Conservation (phyloP, 2,329 filamentous ascomycete genomes). For the Pezicula radicicola region DNA sequence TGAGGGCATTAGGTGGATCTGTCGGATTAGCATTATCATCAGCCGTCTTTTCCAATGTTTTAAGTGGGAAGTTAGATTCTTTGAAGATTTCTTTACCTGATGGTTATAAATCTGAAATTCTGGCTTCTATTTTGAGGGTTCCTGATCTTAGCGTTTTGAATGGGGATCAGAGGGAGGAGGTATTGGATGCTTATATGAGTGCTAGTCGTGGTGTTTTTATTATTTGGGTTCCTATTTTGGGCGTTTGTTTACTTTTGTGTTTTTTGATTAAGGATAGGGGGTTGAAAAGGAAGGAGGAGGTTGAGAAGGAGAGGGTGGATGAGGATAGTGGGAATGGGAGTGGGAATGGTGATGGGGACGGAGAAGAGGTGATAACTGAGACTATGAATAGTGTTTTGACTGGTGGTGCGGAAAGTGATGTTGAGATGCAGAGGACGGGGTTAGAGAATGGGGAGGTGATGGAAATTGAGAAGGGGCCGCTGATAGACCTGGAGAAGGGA, state of each 20-base stretch:
- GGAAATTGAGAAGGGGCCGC: no score
- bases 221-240: slow-evolving; percentile 52
- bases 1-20: slow-evolving; percentile 56
- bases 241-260: slow-evolving; percentile 45
- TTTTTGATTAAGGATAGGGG: slow-evolving; percentile 49
- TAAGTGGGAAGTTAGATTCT: slow-evolving; percentile 16
- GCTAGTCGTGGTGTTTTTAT: slow-evolving; percentile 55
- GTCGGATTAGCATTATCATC: slow-evolving; percentile 56
- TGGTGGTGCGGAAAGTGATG: not conserved
- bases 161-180: slow-evolving; percentile 25
- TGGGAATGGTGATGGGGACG: slow-evolving; percentile 11
- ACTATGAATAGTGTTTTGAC: not conserved
- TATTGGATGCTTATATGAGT: slow-evolving; percentile 48
- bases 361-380: not conserved
- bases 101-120: slow-evolving; percentile 13
- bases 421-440: not conserved
- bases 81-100: slow-evolving; percentile 12
- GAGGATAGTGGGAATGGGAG: not conserved
- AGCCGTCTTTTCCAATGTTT: slow-evolving; percentile 40
- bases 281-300: slow-evolving; percentile 32
- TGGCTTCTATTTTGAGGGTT: slow-evolving; percentile 21
- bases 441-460: no score
- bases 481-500: no score
- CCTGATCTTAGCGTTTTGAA: slow-evolving; percentile 17
- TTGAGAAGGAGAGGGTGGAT: not conserved